phyloP scores from a whole-genome alignment of 495 filamentous ascomycete species.

The Aspergillus nidulans region DNA sequence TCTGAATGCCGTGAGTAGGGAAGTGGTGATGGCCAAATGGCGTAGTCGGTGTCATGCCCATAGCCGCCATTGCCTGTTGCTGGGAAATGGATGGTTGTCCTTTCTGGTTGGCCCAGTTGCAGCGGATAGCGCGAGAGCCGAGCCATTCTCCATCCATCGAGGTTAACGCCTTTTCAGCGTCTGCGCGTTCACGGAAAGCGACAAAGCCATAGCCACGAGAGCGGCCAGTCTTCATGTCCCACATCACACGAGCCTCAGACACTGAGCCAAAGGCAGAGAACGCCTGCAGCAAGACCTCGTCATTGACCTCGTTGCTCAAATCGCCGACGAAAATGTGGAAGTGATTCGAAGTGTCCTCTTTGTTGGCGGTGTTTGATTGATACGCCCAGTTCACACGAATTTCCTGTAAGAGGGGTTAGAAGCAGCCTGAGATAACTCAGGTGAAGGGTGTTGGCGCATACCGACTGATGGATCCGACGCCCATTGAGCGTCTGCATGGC shows the following conservation, averaged over 20 bases:
- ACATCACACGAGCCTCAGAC: constrained; percentile 99
- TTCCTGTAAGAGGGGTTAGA: constrained; percentile 57
- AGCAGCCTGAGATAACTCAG: background rate
- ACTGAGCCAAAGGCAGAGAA: constrained; percentile 96
- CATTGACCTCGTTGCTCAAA: constrained; percentile 97
- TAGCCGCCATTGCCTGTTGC: constrained; percentile 92
- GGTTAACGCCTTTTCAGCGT: constrained; percentile 93
- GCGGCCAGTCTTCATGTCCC: constrained; percentile 99
- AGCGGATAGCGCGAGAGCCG: constrained; percentile 94
- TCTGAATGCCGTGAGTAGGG: constrained; percentile 92
- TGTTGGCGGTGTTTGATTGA: constrained; percentile 89
- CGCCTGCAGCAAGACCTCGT: constrained; percentile 89
- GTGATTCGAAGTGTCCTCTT: constrained; percentile 97
- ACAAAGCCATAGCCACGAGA: constrained; percentile 98
- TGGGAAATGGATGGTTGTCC: constrained; percentile 97
- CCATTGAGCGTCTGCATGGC: constrained; percentile 97
- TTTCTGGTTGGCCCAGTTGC: constrained; percentile 99
- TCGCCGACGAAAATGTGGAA: constrained; percentile 99
- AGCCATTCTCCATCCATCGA: constrained; percentile 99
- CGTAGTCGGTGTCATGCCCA: constrained; percentile 98
- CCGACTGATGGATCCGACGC: constrained; percentile 88
- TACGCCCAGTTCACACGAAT: constrained; percentile 99
- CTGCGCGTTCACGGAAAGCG: constrained; percentile 88
- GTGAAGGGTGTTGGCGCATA: constrained; percentile 40
- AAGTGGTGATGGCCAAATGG: constrained; percentile 97